phyloP scores from a whole-genome alignment of 2,329 filamentous ascomycete genomes.

The Arthrobotrys sphaeroides region DNA sequence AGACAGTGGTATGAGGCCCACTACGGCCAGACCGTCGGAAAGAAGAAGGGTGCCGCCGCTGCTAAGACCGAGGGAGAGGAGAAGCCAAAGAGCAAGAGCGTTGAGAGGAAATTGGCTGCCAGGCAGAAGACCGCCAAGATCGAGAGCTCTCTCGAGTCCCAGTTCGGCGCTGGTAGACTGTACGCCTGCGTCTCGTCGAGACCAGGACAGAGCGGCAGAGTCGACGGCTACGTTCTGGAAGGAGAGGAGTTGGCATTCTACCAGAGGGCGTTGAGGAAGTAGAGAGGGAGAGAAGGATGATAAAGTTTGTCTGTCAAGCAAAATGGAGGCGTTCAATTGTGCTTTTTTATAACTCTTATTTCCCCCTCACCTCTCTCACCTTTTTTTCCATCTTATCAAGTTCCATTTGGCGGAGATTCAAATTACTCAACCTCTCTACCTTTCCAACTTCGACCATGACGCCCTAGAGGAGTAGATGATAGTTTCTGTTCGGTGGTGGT shows the following conservation, averaged over 20 bases:
- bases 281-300: constrained; percentile 64
- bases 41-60: constrained; percentile 77
- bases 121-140: constrained; percentile 90
- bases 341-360: constrained; percentile 43
- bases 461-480: constrained; percentile 16
- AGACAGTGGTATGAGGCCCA: constrained; percentile 99
- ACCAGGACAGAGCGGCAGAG: constrained; percentile 95
- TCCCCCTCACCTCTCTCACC: no score
- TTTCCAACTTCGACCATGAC: constrained; percentile 31
- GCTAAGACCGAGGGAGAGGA: constrained; percentile 69
- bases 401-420: constrained; percentile 46
- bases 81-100: constrained; percentile 89
- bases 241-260: constrained; percentile 99
- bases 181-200: constrained; percentile 92
- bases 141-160: constrained; percentile 89
- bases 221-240: constrained; percentile 97
- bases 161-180: constrained; percentile 99
- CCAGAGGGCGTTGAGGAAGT: constrained; percentile 99
- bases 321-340: constrained; percentile 41
- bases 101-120: constrained; percentile 95
- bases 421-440: constrained; percentile 20
- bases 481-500: constrained; percentile 11
- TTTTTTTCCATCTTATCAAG: constrained; percentile 16
- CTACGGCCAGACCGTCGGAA: constrained; percentile 91
- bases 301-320: constrained; percentile 11